phyloP scores from a whole-genome alignment of 2,329 filamentous ascomycete species.

The Fusarium sp. region DNA sequence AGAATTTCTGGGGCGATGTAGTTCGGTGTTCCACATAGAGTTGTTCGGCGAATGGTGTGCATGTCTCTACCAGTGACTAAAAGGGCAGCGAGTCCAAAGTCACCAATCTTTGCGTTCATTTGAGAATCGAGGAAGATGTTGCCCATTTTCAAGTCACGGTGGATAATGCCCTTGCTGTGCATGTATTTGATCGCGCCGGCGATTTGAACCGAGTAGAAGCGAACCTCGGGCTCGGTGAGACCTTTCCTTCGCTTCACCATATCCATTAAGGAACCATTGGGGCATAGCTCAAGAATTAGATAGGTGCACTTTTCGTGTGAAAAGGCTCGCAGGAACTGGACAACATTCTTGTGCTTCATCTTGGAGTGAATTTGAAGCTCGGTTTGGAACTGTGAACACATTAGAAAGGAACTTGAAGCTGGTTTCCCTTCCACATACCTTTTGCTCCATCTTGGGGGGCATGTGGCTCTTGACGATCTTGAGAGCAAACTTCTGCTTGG shows the following conservation, averaged over 20 bases:
- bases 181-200: slow-evolving; percentile 98
- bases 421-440: slow-evolving; percentile 66
- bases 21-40: slow-evolving; percentile 96
- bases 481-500: slow-evolving; percentile 78
- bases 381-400: slow-evolving; percentile 71
- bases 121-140: slow-evolving; percentile 95
- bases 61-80: slow-evolving; percentile 93
- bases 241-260: slow-evolving; percentile 95
- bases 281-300: slow-evolving; percentile 92
- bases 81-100: slow-evolving; percentile 94
- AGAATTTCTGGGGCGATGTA: slow-evolving; percentile 98
- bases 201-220: slow-evolving; percentile 94
- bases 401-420: slow-evolving; percentile 30
- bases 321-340: slow-evolving; percentile 95
- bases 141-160: slow-evolving; percentile 97
- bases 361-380: slow-evolving; percentile 99
- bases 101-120: slow-evolving; percentile 98
- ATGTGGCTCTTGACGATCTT: slow-evolving; percentile 90
- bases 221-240: slow-evolving; percentile 92
- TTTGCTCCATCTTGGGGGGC: slow-evolving; percentile 87
- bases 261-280: slow-evolving; percentile 96
- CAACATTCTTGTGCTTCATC: slow-evolving; percentile 95
- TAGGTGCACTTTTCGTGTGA: slow-evolving; percentile 92
- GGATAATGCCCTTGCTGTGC: slow-evolving; percentile 95
- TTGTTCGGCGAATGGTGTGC: slow-evolving; percentile 87